phyloP scores from a whole-genome alignment of 768 basidiomycete species.

The Mycena leptocephala region DNA sequence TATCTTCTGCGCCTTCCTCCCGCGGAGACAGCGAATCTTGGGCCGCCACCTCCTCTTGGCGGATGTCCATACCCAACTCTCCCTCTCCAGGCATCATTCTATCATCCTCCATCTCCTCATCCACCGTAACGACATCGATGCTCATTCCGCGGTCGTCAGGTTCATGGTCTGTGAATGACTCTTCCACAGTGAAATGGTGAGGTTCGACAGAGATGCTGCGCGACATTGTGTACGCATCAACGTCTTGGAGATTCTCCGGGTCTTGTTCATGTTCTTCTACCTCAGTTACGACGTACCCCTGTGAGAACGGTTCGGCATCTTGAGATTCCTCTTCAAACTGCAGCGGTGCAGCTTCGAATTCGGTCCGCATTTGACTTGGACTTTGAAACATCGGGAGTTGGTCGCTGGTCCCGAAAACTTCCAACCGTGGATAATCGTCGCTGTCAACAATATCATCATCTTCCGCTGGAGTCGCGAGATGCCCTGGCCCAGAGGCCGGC shows the following conservation, averaged over 20 bases:
- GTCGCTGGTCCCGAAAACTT: constrained; percentile 27
- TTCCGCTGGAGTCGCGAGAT: constrained; percentile 18
- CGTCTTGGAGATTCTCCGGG: neutral
- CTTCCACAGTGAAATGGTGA: constrained; percentile 29
- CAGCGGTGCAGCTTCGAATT: neutral
- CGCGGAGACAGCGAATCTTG: neutral
- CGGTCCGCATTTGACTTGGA: neutral
- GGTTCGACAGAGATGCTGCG: constrained; percentile 28
- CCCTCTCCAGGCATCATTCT: neutral
- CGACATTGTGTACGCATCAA: constrained; percentile 24
- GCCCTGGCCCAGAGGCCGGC: constrained; percentile 15
- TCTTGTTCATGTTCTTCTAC: constrained; percentile 20
- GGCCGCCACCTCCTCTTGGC: neutral
- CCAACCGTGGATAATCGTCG: constrained; percentile 13
- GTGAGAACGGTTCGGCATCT: neutral
- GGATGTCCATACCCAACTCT: neutral
- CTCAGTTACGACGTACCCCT: constrained; percentile 27
- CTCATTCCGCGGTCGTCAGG: constrained; percentile 18
- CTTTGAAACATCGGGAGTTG: constrained; percentile 20
- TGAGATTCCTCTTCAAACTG: neutral
- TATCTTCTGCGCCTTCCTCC: neutral
- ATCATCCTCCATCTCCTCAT: constrained; percentile 3
- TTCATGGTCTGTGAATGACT: constrained; percentile 18
- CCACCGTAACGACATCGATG: constrained; percentile 25
- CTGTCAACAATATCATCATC: neutral